Evolutionary conservation across 306 rosid genomes (phyloP).

Genomic region (Fagus sylvatica): DNA sequence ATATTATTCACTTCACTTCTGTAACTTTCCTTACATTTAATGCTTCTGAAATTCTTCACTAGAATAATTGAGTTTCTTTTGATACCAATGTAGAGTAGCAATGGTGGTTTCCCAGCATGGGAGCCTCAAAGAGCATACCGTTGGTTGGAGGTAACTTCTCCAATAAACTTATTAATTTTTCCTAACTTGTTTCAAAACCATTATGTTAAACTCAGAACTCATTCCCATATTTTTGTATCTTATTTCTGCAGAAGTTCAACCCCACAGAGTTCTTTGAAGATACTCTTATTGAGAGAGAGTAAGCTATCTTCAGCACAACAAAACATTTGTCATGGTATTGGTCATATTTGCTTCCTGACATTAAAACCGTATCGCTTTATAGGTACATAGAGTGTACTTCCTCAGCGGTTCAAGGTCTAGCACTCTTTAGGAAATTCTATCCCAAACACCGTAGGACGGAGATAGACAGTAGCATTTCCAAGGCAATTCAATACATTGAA

Average conservation of each 20-base stretch:
- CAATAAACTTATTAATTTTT: no score
- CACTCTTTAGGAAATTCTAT: slow-evolving; percentile 55
- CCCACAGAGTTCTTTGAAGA: slow-evolving; percentile 63
- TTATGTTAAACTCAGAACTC: neutral
- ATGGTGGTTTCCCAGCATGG: slow-evolving; percentile 70
- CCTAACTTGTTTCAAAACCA: no score
- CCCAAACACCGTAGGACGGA: slow-evolving; percentile 57
- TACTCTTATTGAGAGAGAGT: slow-evolving; percentile 57
- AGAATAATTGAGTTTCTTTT: neutral
- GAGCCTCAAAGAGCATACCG: slow-evolving; percentile 54
- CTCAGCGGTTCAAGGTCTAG: slow-evolving; percentile 52
- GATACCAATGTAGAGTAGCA: slow-evolving; percentile 37
- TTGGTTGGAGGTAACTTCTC: slow-evolving; percentile 24
- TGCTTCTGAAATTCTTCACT: neutral
- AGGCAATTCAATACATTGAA: slow-evolving; percentile 45
- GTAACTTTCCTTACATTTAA: neutral
- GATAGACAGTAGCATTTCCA: slow-evolving; percentile 48
- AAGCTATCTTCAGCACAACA: slow-evolving; percentile 16
- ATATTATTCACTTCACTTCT: neutral
- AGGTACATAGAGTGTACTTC: slow-evolving; percentile 69
- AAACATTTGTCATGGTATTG: neutral
- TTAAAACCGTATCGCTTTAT: slow-evolving; percentile 6
- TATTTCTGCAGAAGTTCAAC: slow-evolving; percentile 48
- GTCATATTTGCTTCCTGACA: neutral
- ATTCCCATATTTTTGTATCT: neutral